phyloP scores from a whole-genome alignment of 2,329 filamentous ascomycete species.

The Cryphonectria radicalis region DNA sequence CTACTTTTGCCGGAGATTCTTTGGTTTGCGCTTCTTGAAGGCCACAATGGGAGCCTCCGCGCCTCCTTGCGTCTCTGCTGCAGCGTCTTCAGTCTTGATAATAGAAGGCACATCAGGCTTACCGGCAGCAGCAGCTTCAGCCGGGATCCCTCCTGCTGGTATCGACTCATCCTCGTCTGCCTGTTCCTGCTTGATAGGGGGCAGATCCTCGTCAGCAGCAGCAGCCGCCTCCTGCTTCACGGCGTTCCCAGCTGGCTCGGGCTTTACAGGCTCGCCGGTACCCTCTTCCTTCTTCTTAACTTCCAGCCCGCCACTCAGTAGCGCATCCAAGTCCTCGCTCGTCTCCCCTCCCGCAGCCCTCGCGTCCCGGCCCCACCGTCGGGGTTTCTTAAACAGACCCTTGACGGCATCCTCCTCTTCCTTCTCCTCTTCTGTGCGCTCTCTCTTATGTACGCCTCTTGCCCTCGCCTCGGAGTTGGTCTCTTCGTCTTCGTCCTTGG shows the following conservation, averaged over 20 bases:
- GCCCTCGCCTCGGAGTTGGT: constrained; percentile 51
- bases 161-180: constrained; percentile 33
- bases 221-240: constrained; percentile 47
- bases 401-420: constrained; percentile 64
- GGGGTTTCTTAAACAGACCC: constrained; percentile 63
- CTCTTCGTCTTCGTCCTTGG: constrained; percentile 36
- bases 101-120: constrained; percentile 30
- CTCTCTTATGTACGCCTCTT: constrained; percentile 66
- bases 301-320: constrained; percentile 50
- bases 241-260: constrained; percentile 36
- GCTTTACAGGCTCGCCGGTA: constrained; percentile 31
- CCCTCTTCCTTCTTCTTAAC: constrained; percentile 36
- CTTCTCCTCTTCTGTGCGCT: constrained; percentile 61
- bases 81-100: constrained; percentile 35
- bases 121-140: constrained; percentile 21
- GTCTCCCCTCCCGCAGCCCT: constrained; percentile 52
- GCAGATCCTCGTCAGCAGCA: constrained; percentile 31
- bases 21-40: constrained; percentile 81
- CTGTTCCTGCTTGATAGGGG: constrained; percentile 48
- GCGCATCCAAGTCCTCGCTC: constrained; percentile 62
- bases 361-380: constrained; percentile 57
- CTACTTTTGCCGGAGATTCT: constrained; percentile 64
- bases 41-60: constrained; percentile 55
- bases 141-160: constrained; percentile 27
- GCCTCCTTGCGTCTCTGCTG: constrained; percentile 21